Evolutionary conservation across 208 protist species (phyloP).

Genomic region (Leishmania arabica): DNA sequence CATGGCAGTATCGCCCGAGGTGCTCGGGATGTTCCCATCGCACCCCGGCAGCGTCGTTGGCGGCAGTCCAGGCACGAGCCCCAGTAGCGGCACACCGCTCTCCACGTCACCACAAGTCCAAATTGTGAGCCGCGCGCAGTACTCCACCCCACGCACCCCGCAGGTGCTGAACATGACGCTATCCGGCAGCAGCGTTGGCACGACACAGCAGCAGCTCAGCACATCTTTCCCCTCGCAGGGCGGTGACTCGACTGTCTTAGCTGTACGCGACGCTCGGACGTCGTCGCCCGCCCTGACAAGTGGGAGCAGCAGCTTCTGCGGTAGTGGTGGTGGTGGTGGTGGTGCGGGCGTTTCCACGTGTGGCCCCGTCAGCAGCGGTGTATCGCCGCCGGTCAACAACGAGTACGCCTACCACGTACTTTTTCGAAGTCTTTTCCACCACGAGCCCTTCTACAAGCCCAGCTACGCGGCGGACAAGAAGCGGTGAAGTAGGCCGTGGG

Average conservation of each 20-base stretch:
- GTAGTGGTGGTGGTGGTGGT: background rate
- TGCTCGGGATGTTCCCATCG: background rate
- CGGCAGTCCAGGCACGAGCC: constrained; percentile 12
- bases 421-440: constrained; percentile 19
- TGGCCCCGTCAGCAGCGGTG: background rate
- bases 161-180: background rate
- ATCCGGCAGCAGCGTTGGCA: background rate
- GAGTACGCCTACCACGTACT: constrained; percentile 26
- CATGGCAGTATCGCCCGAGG: constrained; percentile 5
- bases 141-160: constrained; percentile 18
- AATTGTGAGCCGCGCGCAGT: constrained; percentile 13
- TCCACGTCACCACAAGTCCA: constrained; percentile 5
- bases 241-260: background rate
- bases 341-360: background rate
- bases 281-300: constrained; percentile 13
- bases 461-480: constrained; percentile 8
- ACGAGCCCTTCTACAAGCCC: constrained; percentile 19
- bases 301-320: constrained; percentile 16
- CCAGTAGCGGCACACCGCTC: background rate
- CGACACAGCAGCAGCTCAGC: constrained; percentile 1
- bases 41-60: background rate
- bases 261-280: background rate
- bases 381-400: constrained; percentile 9
- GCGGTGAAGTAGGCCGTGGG: background rate
- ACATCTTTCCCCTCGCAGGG: background rate